phyloP scores from a whole-genome alignment of 345 rosid genomes.

The Draba incana region DNA sequence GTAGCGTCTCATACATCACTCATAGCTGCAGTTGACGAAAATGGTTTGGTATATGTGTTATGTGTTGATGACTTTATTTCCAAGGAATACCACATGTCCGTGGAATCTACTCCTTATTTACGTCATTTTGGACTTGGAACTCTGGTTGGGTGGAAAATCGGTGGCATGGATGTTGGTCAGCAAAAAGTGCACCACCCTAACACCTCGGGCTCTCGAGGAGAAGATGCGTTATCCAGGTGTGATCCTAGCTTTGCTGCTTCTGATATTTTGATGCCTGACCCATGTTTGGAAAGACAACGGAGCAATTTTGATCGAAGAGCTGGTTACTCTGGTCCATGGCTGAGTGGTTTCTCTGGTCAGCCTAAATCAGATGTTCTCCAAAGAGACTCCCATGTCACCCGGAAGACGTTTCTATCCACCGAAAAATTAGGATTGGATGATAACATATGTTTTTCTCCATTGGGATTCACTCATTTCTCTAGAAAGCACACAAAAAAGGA shows the following conservation, averaged over 20 bases:
- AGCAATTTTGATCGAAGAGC: slow-evolving; percentile 43
- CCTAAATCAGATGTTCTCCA: slow-evolving; percentile 45
- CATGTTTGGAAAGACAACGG: slow-evolving; percentile 39
- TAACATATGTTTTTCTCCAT: slow-evolving; percentile 70
- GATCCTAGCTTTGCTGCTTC: slow-evolving; percentile 36
- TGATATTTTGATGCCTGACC: slow-evolving; percentile 33
- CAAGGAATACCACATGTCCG: slow-evolving; percentile 41
- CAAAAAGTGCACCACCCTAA: slow-evolving; percentile 45
- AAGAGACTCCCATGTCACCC: slow-evolving; percentile 46
- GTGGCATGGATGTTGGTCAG: slow-evolving; percentile 67
- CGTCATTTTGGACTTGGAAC: slow-evolving; percentile 64
- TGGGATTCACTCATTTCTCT: slow-evolving; percentile 78
- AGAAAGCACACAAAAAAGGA: slow-evolving; percentile 49
- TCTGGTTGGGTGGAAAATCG: slow-evolving; percentile 73
- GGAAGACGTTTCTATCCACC: slow-evolving; percentile 63
- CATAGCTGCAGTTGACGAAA: slow-evolving; percentile 80
- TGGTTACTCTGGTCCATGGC: slow-evolving; percentile 43
- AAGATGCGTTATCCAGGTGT: slow-evolving; percentile 35
- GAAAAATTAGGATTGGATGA: slow-evolving; percentile 65
- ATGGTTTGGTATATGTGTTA: slow-evolving; percentile 65
- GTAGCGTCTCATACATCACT: slow-evolving; percentile 70
- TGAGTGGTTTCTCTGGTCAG: slow-evolving; percentile 57
- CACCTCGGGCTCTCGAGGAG: slow-evolving; percentile 28
- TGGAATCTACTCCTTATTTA: slow-evolving; percentile 54
- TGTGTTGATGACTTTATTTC: slow-evolving; percentile 56